Base-by-base conservation (phyloP, 345 rosid genomes). In the Passiflora organensis region DNA sequence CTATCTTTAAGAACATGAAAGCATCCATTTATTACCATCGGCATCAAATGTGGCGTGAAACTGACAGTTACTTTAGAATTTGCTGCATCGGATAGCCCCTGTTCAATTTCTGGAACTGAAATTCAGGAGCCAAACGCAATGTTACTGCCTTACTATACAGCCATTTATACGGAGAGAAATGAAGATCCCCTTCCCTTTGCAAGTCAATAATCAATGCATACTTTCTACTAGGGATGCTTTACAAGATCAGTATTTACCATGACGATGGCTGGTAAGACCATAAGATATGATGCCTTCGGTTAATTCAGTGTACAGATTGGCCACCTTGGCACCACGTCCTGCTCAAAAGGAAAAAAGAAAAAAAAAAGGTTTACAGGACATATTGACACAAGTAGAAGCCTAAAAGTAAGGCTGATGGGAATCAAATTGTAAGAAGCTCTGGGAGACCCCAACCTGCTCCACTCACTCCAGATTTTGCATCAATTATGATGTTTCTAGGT, bases 31-130 rank as follows among this genome's bases (percentile, higher is more conserved):
- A 18, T 53, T 78, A 93, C 99, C 99, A 89, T 89, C 63, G 99
- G 97, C 95, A 89, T 93, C 56, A 93, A 78, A 78, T 93, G 99
- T 1, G 99, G 99, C 25, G 99, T 93, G 69, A 93, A 86, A 79
- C 99, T 89, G 75, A 89, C 86, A 2, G 80, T 86, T 55, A 93
- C 59, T 80, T 87, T 78, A 43, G 89, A 85, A 49, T 38, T 46
- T 10, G 85, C 82, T 63, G 64, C 91, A 67, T 85, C 88, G 44
- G 97, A 77, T 32, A 89, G 72, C 28, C 99, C 99, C 56, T 93
- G 97, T 70, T 93, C 97, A 45, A 93, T 93, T 83, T 93, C 97
- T 21, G 99, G 99, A 73, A 81, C 97, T 93, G 79, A 48, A 84
- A 69, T 42, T 17, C 44, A 56, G 57, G 39, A 64, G 55, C 24